Percentiles rank a stretch among this genome's conserved stretches.
Evolutionary conservation across 2,329 filamentous ascomycete species (phyloP).

Genomic region (Trichophyton verrucosum): DNA sequence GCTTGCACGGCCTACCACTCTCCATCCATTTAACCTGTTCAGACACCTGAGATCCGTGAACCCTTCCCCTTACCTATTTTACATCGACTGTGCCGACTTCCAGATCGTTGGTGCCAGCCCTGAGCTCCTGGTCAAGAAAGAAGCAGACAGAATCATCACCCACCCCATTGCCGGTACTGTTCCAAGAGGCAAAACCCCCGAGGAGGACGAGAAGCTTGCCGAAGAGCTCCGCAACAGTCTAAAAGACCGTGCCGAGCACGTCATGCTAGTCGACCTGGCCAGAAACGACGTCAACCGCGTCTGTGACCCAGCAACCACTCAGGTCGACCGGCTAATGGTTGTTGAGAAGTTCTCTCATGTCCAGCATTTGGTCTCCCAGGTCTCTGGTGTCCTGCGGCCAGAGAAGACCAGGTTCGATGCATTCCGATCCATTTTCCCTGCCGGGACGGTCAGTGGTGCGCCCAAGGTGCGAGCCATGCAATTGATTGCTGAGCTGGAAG

Average conservation of each 20-base stretch:
- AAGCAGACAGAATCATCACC: constrained; percentile 76
- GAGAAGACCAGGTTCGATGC: constrained; percentile 88
- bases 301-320: constrained; percentile 76
- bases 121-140: constrained; percentile 85
- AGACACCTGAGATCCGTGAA: constrained; percentile 93
- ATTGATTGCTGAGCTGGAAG: constrained; percentile 84
- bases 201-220: constrained; percentile 71
- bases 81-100: constrained; percentile 80
- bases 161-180: constrained; percentile 96
- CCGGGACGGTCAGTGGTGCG: constrained; percentile 86
- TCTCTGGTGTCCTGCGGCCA: constrained; percentile 73
- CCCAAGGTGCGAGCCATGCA: constrained; percentile 97
- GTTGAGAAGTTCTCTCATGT: constrained; percentile 93
- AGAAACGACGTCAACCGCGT: constrained; percentile 95
- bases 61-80: constrained; percentile 94
- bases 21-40: constrained; percentile 98
- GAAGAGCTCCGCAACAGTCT: constrained; percentile 63
- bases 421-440: constrained; percentile 91
- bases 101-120: constrained; percentile 92
- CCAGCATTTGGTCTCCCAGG: constrained; percentile 91
- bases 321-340: constrained; percentile 88
- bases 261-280: constrained; percentile 94
- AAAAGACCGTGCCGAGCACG: constrained; percentile 89
- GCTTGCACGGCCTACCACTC: constrained; percentile 71
- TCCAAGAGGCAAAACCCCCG: constrained; percentile 64